phyloP scores from a whole-genome alignment of 495 filamentous ascomycete genomes.

The Parathielavia appendiculata region DNA sequence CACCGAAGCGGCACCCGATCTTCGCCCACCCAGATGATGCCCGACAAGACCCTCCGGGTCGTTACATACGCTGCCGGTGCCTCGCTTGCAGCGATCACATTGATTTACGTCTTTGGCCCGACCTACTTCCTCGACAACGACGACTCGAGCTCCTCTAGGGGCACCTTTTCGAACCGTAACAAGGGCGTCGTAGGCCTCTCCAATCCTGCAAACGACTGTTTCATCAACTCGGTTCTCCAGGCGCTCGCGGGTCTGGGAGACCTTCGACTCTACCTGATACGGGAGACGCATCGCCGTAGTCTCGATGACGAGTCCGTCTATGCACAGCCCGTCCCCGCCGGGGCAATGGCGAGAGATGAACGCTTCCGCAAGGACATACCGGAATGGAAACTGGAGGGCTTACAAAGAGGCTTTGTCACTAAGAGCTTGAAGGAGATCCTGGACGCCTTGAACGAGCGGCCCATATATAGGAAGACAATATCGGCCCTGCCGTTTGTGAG shows the following conservation, averaged over 20 bases:
- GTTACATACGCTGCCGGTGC: conserved; percentile 93
- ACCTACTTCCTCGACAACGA: conserved; percentile 90
- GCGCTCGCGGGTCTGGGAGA: conserved; percentile 92
- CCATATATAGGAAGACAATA: conserved; percentile 90
- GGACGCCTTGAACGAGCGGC: conserved; percentile 88
- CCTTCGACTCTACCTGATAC: conserved; percentile 81
- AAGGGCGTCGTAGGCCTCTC: conserved; percentile 83
- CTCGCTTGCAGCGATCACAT: conserved; percentile 88
- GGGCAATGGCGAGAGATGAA: conserved; percentile 19
- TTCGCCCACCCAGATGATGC: conserved; percentile 50
- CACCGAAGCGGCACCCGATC: too few relatives aligned
- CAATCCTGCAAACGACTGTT: conserved; percentile 97
- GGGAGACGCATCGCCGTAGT: conserved; percentile 75
- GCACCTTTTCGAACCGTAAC: conserved; percentile 56
- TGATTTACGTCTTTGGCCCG: conserved; percentile 94
- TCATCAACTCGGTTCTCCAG: conserved; percentile 97
- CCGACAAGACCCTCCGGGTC: conserved; percentile 78
- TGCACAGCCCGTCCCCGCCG: conserved; percentile 48
- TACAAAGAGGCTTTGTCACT: conserved; percentile 79
- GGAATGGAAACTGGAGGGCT: conserved; percentile 61
- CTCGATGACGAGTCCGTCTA: conserved; percentile 73
- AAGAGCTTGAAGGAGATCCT: conserved; percentile 85
- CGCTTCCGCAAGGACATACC: conserved; percentile 46
- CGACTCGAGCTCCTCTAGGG: conserved; percentile 34
- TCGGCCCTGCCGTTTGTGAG: conserved; percentile 74